Evolutionary conservation across 2,329 filamentous ascomycete species (phyloP), one percentile per base, ranked within the genome.

Genomic region (Bipolaris gigantea): DNA sequence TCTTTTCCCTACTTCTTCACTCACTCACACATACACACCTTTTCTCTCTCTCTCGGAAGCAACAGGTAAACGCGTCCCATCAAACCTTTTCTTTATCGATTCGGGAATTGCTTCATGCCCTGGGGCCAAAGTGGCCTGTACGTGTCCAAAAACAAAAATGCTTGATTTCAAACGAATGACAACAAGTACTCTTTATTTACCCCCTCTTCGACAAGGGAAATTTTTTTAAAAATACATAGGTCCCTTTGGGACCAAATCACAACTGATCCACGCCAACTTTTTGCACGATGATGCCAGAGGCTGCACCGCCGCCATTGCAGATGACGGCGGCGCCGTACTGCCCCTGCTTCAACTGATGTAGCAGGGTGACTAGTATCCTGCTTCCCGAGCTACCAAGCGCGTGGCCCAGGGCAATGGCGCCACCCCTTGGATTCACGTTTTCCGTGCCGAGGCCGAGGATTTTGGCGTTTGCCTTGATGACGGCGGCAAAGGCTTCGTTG

Each of bases 271-370:
- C 53, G 36, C 64, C 59, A 6, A 93, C 82, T 65, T 86, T 86
- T 77, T 97, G 92, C 50, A 99, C 90, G 44, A 97, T 90, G 71
- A 97, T 83, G 0, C 92, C 94, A 9, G 90, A 93, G 1, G 93
- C 90, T 13, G 92, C 93, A 55, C 94, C 94, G 38, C 94, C 94
- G 41, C 94, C 94, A 69, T 99, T 99, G 79, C 94, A 97, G 57
- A 99, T 97, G 2, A 92, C 92, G 15, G 92, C 94, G 61, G 93
- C 90, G 49, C 94, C 94, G 72, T 97, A 97, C 78, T 99, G 90
- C 33, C 92, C 92, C 36, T 88, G 86, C 79, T 95, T 87, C 58
- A 97, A 80, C 77, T 97, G 93, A 75, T 97, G 93, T 57, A 97
- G 81, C 57, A 97, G 77, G 0, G 92, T 96, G 1, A 91, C 91